Conservation (phyloP, 306 rosid species). For the Trifolium fragiferum region DNA sequence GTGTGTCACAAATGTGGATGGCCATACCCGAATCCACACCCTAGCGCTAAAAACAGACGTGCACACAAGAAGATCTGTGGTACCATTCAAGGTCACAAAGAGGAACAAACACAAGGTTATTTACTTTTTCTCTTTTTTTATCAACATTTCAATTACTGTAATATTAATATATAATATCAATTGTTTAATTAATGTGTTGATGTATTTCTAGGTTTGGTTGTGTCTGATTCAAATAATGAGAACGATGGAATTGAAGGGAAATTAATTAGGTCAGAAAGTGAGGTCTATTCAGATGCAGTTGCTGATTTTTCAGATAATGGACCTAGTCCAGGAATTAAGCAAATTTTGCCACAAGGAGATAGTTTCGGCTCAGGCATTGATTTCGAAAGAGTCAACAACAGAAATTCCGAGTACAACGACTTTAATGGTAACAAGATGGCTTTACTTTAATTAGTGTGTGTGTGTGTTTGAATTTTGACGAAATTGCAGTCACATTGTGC, state of each 20-base stretch:
- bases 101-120: slow-evolving; percentile 54
- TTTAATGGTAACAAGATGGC: slow-evolving; percentile 49
- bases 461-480: neutral
- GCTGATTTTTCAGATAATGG: slow-evolving; percentile 65
- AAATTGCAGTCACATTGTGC: neutral
- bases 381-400: slow-evolving; percentile 39
- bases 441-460: neutral
- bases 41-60: slow-evolving; percentile 76
- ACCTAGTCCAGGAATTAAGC: slow-evolving; percentile 37
- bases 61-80: slow-evolving; percentile 93
- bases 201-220: slow-evolving; percentile 40
- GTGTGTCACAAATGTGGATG: slow-evolving; percentile 84
- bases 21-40: slow-evolving; percentile 80
- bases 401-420: slow-evolving; percentile 32
- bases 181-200: slow-evolving; percentile 31
- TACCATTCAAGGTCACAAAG: slow-evolving; percentile 67
- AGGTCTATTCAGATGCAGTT: slow-evolving; percentile 73
- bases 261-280: slow-evolving; percentile 58
- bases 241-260: slow-evolving; percentile 43
- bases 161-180: too few relatives aligned
- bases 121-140: too few relatives aligned
- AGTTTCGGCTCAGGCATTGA: slow-evolving; percentile 41
- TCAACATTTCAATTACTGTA: too few relatives aligned
- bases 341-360: slow-evolving; percentile 18
- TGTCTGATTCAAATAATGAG: slow-evolving; percentile 51